phyloP scores from a whole-genome alignment of 2,329 filamentous ascomycete species.

The Metarhizium brunneum region DNA sequence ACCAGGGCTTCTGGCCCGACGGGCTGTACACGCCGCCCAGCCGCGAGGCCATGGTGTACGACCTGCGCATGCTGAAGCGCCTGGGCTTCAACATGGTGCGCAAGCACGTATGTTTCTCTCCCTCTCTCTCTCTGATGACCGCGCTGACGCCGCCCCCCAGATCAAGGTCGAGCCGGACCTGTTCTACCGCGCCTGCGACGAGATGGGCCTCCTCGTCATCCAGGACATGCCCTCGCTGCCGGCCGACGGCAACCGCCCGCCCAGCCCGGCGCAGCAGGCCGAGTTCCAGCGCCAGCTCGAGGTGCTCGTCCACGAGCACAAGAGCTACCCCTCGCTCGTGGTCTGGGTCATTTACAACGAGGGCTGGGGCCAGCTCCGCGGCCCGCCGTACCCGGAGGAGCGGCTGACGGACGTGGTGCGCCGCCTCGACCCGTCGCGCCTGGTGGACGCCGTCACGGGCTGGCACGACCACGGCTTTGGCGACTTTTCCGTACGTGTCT shows the following conservation, averaged over 20 bases:
- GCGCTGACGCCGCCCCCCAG: conserved; percentile 18
- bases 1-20: conserved; percentile 66
- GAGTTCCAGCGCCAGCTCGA: conserved; percentile 58
- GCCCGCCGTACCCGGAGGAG: conserved; percentile 44
- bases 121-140: too few species aligned
- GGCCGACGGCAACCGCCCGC: conserved; percentile 19
- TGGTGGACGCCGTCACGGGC: conserved; percentile 54
- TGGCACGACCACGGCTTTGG: conserved; percentile 62
- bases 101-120: conserved; percentile 44
- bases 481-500: conserved; percentile 39
- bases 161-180: conserved; percentile 60
- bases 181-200: conserved; percentile 60
- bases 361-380: conserved; percentile 55
- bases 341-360: conserved; percentile 66
- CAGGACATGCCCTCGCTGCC: conserved; percentile 63
- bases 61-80: conserved; percentile 53
- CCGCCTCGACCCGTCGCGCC: conserved; percentile 50
- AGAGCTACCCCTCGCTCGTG: conserved; percentile 55
- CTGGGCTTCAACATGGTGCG: conserved; percentile 63
- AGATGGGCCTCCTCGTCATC: conserved; percentile 55
- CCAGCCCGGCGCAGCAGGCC: conserved; percentile 41
- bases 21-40: conserved; percentile 58
- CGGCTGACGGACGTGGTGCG: conserved; percentile 45
- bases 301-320: conserved; percentile 51
- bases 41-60: conserved; percentile 57